Evolutionary conservation across 768 basidiomycete species (phyloP).

Genomic region (Suillus bovinus): DNA sequence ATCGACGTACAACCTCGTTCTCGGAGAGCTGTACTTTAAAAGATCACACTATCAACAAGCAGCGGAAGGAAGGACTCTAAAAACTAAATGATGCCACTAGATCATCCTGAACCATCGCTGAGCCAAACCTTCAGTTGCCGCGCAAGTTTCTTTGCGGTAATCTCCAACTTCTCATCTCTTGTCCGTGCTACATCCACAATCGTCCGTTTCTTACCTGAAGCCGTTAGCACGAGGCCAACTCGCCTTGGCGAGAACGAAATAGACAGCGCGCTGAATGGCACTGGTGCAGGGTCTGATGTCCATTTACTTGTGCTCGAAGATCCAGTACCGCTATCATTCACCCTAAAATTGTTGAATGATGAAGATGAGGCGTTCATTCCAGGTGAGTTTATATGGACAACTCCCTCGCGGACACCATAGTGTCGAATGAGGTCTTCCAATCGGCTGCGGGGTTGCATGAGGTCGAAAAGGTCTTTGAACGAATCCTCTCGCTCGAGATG

Average conservation of each 20-base stretch:
- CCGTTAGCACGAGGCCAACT: constrained; percentile 37
- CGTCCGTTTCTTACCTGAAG: constrained; percentile 45
- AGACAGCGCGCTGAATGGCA: constrained; percentile 40
- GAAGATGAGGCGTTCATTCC: constrained; percentile 9
- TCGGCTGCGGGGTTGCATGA: constrained; percentile 70
- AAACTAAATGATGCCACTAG: neutral
- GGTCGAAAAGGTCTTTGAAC: constrained; percentile 79
- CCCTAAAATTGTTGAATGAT: constrained; percentile 2
- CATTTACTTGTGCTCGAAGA: constrained; percentile 7
- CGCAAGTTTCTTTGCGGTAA: constrained; percentile 52
- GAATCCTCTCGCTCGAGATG: constrained; percentile 76
- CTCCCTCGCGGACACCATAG: constrained; percentile 42
- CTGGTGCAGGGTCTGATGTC: constrained; percentile 11
- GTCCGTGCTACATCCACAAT: constrained; percentile 53
- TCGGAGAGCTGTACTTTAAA: too few relatives aligned
- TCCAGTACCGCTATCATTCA: constrained; percentile 4
- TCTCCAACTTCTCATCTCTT: constrained; percentile 58
- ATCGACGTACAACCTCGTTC: too few relatives aligned
- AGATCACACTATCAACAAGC: neutral
- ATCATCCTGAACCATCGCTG: constrained; percentile 12
- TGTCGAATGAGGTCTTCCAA: constrained; percentile 70
- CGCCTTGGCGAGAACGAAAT: constrained; percentile 41
- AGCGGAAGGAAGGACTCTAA: neutral
- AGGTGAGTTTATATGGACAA: constrained; percentile 24
- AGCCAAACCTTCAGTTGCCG: constrained; percentile 48